Evolutionary conservation across 2,329 filamentous ascomycete genomes (phyloP).

Genomic region (Hypomyces perniciosus): DNA sequence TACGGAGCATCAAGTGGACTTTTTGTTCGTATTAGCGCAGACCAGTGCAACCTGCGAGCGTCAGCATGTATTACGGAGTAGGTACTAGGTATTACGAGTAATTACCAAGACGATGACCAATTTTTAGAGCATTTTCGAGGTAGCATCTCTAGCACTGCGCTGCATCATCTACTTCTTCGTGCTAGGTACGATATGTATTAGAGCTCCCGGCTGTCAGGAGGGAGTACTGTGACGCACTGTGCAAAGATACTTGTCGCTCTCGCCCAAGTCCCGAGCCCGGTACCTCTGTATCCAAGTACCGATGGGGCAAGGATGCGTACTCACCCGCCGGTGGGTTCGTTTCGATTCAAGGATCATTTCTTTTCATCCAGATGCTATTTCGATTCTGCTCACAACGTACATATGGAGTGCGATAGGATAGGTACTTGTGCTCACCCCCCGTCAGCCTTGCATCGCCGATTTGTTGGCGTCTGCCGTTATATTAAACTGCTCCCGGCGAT

Average conservation of each 20-base stretch:
- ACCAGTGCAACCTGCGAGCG: too few species aligned
- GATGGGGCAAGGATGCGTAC: neutral
- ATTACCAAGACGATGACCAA: too few species aligned
- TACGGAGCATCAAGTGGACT: too few species aligned
- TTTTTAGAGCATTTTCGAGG: too few species aligned
- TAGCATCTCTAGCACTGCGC: neutral
- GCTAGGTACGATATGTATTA: too few species aligned
- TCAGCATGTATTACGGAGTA: too few species aligned
- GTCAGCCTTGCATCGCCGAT: conserved; percentile 5
- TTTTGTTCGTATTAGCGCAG: too few species aligned
- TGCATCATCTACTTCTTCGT: too few species aligned
- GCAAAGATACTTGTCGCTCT: conserved; percentile 7
- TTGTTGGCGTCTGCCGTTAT: neutral
- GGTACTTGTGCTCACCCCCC: conserved; percentile 4
- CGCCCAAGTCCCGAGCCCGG: conserved; percentile 7
- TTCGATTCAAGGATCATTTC: conserved; percentile 13
- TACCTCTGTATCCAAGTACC: conserved; percentile 8
- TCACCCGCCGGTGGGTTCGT: conserved; percentile 14
- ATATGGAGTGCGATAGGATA: neutral
- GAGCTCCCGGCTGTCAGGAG: neutral
- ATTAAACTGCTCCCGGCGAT: conserved; percentile 6
- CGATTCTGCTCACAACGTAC: conserved; percentile 7
- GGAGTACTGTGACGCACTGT: conserved; percentile 7
- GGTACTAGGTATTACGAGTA: too few species aligned
- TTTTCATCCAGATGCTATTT: conserved; percentile 11